Conservation (phyloP, 2,329 filamentous ascomycete species). For the Hymenoscyphus infarciens region DNA sequence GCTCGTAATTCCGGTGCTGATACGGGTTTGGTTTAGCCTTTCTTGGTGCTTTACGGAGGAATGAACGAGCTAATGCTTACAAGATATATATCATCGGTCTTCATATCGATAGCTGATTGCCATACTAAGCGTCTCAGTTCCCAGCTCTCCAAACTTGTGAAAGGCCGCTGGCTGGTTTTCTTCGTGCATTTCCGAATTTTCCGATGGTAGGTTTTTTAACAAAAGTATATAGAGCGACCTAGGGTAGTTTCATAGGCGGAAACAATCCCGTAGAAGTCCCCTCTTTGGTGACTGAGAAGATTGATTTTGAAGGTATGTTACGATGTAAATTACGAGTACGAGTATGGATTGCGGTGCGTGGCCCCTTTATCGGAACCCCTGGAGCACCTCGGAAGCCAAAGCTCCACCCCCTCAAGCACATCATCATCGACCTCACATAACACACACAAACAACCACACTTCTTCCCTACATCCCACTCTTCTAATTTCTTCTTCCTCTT, state of each 20-base stretch:
- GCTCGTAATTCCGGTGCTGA: neutral
- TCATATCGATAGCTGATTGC: neutral
- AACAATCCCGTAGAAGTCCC: too few species aligned
- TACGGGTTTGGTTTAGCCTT: neutral
- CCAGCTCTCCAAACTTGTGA: neutral
- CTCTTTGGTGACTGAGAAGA: too few species aligned
- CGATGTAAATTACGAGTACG: too few species aligned
- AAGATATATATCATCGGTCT: neutral
- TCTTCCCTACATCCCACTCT: constrained; percentile 5
- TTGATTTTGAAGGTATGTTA: too few species aligned
- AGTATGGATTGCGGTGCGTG: neutral
- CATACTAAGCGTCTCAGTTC: neutral
- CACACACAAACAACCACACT: neutral
- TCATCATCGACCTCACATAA: neutral
- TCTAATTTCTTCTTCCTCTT: neutral
- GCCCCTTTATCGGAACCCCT: neutral
- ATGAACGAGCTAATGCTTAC: neutral
- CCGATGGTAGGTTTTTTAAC: neutral
- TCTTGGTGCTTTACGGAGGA: neutral
- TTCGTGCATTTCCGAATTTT: neutral
- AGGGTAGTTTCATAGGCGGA: too few species aligned
- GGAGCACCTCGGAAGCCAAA: neutral
- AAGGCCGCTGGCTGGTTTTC: neutral
- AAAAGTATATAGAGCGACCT: neutral
- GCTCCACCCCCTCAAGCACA: constrained; percentile 1